Evolutionary conservation across 2,329 filamentous ascomycete genomes (phyloP), one percentile per base, ranked within the genome.

Genomic region (Ambrosiella beaveri): DNA sequence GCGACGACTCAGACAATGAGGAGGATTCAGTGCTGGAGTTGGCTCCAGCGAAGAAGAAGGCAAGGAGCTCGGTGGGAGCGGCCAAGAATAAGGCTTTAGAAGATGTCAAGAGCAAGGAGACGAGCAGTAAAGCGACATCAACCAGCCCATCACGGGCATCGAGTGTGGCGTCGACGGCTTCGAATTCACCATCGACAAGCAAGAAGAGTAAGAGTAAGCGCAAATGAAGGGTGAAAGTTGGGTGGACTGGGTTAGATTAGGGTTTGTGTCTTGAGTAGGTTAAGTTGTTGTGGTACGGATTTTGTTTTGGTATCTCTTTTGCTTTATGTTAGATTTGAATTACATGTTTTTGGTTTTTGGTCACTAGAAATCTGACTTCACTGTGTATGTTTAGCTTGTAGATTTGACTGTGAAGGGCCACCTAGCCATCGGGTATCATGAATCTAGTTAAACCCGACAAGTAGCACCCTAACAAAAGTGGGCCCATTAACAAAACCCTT

Each of bases 11-110:
- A 45, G 85, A 88, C 61, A 88, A 93, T 56, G 88, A 90, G 58
- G 87, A 93, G 64, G 85, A 87, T 60, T 85, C 83, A 62, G 81
- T 90, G 57, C 77, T 93, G 57, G 86, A 86, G 49, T 82, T 86
- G 69, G 82, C 82, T 1, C 88, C 89, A n/a, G 83, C 84, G 1
- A 95, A 95, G 79, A 97, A 97, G 79, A 95, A 94, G 80, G 78
- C 82, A 13, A 94, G 94, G 77, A 58, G 39, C 19, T 53, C 49
- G 19, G 50, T 41, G 7, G 38, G 38, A 17, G 38, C 15, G 39
- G 17, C 47, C 63, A 68, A 97, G 90, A 95, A 96, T 71, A 97
- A 97, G 73, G 83, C 88, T 56, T 79, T 96, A 53, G 93, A 96
- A 64, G 87, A 84, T 52, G 81, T 95, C 66, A 96, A 96, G 71